phyloP scores from a whole-genome alignment of 1,284 basidiomycete genomes.

The Cryptococcus amylolentus region DNA sequence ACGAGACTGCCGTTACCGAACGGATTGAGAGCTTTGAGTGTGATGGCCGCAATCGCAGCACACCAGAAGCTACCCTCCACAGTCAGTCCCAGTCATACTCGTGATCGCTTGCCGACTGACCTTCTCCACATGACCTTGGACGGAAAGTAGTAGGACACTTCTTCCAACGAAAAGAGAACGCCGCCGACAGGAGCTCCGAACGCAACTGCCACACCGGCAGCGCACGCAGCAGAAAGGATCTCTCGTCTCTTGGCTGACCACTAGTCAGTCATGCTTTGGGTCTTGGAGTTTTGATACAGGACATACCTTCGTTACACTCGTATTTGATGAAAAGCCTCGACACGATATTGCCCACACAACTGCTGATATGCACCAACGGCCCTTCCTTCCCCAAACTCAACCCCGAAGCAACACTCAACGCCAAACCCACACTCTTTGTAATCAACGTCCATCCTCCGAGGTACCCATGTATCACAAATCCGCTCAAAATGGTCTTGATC shows the following conservation, averaged over 20 bases:
- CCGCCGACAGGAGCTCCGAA: constrained; percentile 92
- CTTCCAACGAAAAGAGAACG: constrained; percentile 85
- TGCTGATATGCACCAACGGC: constrained; percentile 93
- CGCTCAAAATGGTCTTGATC: constrained; percentile 90
- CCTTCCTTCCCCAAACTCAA: constrained; percentile 90
- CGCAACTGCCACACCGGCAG: constrained; percentile 62
- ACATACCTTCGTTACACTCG: constrained; percentile 81
- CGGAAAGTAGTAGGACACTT: constrained; percentile 94
- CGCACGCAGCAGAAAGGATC: constrained; percentile 85
- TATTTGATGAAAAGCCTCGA: constrained; percentile 83
- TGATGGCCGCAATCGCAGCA: constrained; percentile 88
- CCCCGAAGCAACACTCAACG: constrained; percentile 86
- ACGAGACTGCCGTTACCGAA: constrained; percentile 63
- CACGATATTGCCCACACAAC: constrained; percentile 91
- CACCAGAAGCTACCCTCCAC: constrained; percentile 68
- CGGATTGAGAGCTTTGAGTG: constrained; percentile 82
- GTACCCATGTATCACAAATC: constrained; percentile 96
- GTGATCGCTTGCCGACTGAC: constrained; percentile 47
- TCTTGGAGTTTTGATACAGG: background rate
- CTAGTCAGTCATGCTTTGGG: background rate
- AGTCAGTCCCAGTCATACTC: background rate
- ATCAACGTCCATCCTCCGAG: constrained; percentile 84
- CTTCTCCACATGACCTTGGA: constrained; percentile 91
- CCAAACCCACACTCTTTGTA: constrained; percentile 85
- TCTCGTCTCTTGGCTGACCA: constrained; percentile 74